phyloP scores from a whole-genome alignment of 106 monocot species.

The Dendrobium nobile region DNA sequence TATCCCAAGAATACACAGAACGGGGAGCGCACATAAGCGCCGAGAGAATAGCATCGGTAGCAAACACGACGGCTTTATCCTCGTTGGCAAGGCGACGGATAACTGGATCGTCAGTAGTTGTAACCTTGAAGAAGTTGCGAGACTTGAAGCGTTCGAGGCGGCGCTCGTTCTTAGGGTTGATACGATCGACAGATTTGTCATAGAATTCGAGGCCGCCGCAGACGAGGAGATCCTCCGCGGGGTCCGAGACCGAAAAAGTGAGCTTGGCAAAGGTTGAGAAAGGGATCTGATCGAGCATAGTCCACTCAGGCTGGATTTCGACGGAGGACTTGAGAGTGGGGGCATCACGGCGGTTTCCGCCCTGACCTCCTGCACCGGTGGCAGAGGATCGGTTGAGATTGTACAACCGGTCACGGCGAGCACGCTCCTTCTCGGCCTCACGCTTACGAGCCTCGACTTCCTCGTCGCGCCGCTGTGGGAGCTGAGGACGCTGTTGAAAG shows the following conservation, averaged over 20 bases:
- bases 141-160: conserved; percentile 84
- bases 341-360: conserved; percentile 34
- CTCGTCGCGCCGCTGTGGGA: conserved; percentile 93
- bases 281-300: conserved; percentile 90
- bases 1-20: conserved; percentile 82
- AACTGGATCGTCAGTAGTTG: conserved; percentile 93
- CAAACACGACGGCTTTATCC: conserved; percentile 86
- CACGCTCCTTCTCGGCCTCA: conserved; percentile 88
- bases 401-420: conserved; percentile 67
- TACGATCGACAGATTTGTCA: conserved; percentile 64
- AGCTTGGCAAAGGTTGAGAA: conserved; percentile 95
- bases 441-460: conserved; percentile 77
- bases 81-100: conserved; percentile 86
- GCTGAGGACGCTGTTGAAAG: conserved; percentile 76
- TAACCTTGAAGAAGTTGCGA: conserved; percentile 87
- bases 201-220: conserved; percentile 85
- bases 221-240: conserved; percentile 83
- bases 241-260: conserved; percentile 71
- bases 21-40: conserved; percentile 93
- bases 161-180: conserved; percentile 81
- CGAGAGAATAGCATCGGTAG: conserved; percentile 83
- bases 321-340: conserved; percentile 64
- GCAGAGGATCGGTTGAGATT: conserved; percentile 19
- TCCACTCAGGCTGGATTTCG: conserved; percentile 96
- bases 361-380: not conserved